These are phyloP conservation scores for Cornus florida DNA, from an alignment of 148 eudicot species.

Conservation along the genomic window DNA sequence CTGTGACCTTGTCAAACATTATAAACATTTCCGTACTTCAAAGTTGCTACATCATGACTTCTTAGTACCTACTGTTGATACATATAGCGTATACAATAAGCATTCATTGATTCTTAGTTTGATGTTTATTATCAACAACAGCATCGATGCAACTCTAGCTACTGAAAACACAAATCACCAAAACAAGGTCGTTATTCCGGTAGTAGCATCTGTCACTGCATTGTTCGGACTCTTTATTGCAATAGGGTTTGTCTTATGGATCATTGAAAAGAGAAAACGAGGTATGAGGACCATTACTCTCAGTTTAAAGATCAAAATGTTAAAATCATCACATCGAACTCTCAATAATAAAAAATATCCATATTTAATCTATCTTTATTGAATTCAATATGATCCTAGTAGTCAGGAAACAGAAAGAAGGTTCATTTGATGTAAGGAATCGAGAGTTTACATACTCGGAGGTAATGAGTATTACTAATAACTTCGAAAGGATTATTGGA, in stretches of 20 bases:
- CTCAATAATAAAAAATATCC: not conserved
- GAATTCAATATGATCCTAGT: not conserved
- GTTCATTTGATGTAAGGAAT: conserved; percentile 6
- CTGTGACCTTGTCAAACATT: too few relatives aligned
- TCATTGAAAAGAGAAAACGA: conserved; percentile 15
- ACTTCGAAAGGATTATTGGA: conserved; percentile 13
- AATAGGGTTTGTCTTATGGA: conserved; percentile 9
- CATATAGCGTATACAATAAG: not conserved
- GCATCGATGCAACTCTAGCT: not conserved
- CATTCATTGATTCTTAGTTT: not conserved
- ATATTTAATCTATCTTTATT: too few relatives aligned
- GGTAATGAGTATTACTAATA: conserved; percentile 1
- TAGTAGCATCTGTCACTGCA: conserved; percentile 21
- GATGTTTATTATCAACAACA: not conserved
- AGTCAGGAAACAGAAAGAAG: not conserved
- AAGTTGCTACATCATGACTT: too few relatives aligned
- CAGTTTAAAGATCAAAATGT: too few relatives aligned
- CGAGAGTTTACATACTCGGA: conserved; percentile 19
- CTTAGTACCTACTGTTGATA: too few relatives aligned
- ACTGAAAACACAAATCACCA: not conserved
- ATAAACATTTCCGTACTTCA: too few relatives aligned
- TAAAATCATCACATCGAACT: not conserved
- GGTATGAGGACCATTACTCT: not conserved
- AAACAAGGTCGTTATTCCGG: conserved; percentile 2
- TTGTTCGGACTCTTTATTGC: conserved; percentile 16